phyloP scores from a whole-genome alignment of 2,329 filamentous ascomycete species.

The Epichloe elymi region DNA sequence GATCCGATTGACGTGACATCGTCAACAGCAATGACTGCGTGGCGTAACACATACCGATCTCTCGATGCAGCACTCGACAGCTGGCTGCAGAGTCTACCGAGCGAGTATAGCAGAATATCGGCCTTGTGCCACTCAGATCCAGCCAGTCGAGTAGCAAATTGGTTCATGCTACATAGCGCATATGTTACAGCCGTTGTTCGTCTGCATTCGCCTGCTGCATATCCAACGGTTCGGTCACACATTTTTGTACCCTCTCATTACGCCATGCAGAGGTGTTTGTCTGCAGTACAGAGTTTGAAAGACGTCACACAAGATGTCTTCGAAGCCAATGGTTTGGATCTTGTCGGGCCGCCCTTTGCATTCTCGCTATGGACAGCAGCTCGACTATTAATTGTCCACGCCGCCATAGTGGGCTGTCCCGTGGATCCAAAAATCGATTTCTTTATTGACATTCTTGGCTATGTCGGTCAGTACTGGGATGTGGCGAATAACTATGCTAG shows the following conservation, averaged over 20 bases:
- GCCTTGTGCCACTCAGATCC: constrained; percentile 31
- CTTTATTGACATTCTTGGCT: constrained; percentile 27
- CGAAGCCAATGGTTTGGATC: constrained; percentile 28
- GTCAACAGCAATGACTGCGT: constrained; percentile 23
- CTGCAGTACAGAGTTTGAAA: constrained; percentile 29
- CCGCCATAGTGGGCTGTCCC: constrained; percentile 22
- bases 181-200: constrained; percentile 31
- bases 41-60: constrained; percentile 27
- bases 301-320: constrained; percentile 31
- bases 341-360: constrained; percentile 29
- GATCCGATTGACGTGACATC: constrained; percentile 26
- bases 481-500: constrained; percentile 29
- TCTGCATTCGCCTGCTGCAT: constrained; percentile 30
- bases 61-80: constrained; percentile 26
- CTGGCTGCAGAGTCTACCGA: constrained; percentile 29
- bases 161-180: constrained; percentile 33
- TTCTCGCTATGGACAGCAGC: constrained; percentile 32
- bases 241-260: constrained; percentile 31
- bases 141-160: constrained; percentile 31
- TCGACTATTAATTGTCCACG: constrained; percentile 26
- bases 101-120: constrained; percentile 32
- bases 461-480: constrained; percentile 31
- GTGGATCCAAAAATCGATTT: constrained; percentile 29
- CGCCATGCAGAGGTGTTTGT: constrained; percentile 31
- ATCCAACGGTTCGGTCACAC: constrained; percentile 25